Conservation (phyloP, 1,284 basidiomycete genomes). For the Ceratobasidium sp. region DNA sequence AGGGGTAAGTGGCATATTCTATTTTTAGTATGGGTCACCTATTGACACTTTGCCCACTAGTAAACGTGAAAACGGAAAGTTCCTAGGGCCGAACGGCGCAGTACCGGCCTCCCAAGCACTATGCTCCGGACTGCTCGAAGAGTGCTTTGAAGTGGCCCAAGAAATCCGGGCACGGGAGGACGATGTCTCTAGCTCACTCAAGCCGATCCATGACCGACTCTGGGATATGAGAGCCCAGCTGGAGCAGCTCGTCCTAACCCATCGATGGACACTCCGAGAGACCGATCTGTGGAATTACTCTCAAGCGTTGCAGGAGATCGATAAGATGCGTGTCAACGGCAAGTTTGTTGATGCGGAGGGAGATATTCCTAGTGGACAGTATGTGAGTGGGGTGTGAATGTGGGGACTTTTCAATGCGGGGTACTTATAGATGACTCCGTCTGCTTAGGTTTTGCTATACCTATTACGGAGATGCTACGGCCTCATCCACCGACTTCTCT, state of each 20-base stretch:
- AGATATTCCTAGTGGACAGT: constrained; percentile 89
- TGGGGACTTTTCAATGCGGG: no score
- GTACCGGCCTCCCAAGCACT: constrained; percentile 91
- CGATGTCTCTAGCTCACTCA: constrained; percentile 85
- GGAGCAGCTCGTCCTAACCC: constrained; percentile 91
- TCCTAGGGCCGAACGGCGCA: constrained; percentile 88
- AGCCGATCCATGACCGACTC: constrained; percentile 95
- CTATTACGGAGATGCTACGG: constrained; percentile 95
- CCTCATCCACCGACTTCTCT: constrained; percentile 92
- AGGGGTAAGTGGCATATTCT: constrained; percentile 74
- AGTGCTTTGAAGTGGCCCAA: constrained; percentile 96
- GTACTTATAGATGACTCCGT: not conserved
- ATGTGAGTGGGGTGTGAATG: constrained; percentile 64
- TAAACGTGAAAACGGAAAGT: constrained; percentile 95
- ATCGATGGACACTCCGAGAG: constrained; percentile 96
- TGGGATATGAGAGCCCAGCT: constrained; percentile 86
- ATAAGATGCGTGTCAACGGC: constrained; percentile 95
- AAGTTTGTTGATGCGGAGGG: constrained; percentile 97
- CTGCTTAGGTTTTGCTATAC: constrained; percentile 84
- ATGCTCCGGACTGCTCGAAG: constrained; percentile 91
- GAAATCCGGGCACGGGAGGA: constrained; percentile 96
- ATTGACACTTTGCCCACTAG: constrained; percentile 51
- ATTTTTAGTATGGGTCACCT: constrained; percentile 43
- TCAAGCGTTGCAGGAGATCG: constrained; percentile 93
- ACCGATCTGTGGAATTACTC: constrained; percentile 97